Base-by-base conservation (phyloP, 2,329 filamentous ascomycete genomes). In the Colletotrichum acutatum region DNA sequence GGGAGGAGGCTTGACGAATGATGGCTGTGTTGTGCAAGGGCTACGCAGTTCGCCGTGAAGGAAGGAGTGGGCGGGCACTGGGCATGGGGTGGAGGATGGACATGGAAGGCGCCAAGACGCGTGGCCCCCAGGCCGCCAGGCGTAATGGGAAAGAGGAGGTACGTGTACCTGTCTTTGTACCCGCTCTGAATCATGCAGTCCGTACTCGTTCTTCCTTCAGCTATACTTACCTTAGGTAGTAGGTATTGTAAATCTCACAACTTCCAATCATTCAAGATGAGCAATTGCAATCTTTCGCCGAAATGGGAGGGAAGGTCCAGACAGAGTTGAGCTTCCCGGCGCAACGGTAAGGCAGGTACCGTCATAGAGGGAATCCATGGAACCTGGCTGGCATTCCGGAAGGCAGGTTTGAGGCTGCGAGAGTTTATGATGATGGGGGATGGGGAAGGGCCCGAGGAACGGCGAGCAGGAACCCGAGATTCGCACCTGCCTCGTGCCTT, bases 71-170 rank as follows among this genome's bases (percentile, higher is more conserved):
- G 32, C 19, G 11, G 8, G 49, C 24, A 24, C n/a, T 5, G 37
- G 37, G 14, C 37, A 62, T 30, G 59, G 37, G 37, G 19, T 9
- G 37, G 32, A 34, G 59, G 59, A 61, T 16, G 34, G 19, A 28
- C 22, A 59, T 32, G 32, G 58, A n/a, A 32, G 26, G 3, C 42
- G 61, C 28, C 61, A 64, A 64, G 49, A 56, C 62, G 62, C 62
- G 62, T 65, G 62, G 30, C 62, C 52, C 62, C 37, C 22, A 37
- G 26, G 53, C 22, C 49, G 9, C 24, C 52, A 57, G 54, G 28
- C 14, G 26, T 28, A 57, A 57, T 32, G 54, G 26, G 54, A 32
- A 32, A 24, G 54, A 57, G 54, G 54, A 57, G 54, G 24, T 26
- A 22, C 53, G 53, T 14, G 53, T 57, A 57, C 54, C 28, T 57